A percentile compares a stretch with the other conserved stretches of the same genome.
Conservation (phyloP, 139 green algal species). For the Nannochloris sp. region DNA sequence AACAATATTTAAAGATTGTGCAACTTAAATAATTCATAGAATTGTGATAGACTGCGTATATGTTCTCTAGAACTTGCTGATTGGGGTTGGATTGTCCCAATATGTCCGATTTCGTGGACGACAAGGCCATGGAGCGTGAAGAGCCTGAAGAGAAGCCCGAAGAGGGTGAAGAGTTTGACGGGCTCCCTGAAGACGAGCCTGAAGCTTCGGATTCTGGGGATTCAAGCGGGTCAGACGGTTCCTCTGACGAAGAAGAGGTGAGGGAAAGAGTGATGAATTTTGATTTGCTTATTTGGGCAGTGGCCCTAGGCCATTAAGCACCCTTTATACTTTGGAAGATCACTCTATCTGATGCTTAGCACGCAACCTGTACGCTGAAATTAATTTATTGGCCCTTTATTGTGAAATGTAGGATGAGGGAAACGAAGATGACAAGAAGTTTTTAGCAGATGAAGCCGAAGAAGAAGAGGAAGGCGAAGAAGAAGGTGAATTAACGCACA, state of each 20-base stretch:
- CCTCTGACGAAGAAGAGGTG: not conserved
- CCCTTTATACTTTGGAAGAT: not conserved
- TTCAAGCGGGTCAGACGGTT: not conserved
- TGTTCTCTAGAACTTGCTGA: not conserved
- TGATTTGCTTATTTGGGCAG: not conserved
- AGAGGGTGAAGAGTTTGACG: not conserved
- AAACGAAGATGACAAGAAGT: not conserved
- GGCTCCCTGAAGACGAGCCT: not conserved
- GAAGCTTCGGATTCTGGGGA: not conserved
- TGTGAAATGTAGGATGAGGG: not conserved
- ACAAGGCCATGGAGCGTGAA: not conserved
- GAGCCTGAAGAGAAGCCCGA: not conserved
- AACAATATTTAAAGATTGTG: not conserved
- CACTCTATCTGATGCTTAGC: not conserved
- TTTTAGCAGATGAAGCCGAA: conserved; percentile 5
- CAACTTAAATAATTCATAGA: not conserved
- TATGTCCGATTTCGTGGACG: not conserved
- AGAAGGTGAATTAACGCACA: not conserved
- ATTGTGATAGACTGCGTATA: not conserved
- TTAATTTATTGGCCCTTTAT: not conserved
- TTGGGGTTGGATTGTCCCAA: not conserved
- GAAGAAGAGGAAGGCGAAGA: conserved; percentile 2
- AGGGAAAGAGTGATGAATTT: not conserved
- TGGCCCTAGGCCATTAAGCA: not conserved
- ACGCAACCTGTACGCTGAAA: not conserved